Conservation (phyloP, 2,329 filamentous ascomycete genomes). For the Exophiala phaeomuriformis region DNA sequence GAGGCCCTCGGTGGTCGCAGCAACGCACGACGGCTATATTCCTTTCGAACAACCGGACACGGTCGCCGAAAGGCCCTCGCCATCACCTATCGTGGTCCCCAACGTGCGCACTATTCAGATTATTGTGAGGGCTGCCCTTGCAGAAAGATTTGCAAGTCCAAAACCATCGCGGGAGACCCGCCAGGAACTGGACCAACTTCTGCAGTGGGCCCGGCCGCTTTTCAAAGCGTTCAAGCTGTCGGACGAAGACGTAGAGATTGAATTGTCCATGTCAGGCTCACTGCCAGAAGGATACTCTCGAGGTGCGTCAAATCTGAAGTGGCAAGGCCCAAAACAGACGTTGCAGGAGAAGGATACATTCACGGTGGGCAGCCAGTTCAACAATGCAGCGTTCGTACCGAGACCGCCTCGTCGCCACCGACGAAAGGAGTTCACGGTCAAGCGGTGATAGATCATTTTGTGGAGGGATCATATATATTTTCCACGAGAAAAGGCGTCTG, state of each 20-base stretch:
- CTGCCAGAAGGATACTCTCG: neutral
- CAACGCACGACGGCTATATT: neutral
- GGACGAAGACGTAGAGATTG: constrained; percentile 12
- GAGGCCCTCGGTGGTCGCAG: neutral
- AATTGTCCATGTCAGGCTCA: constrained; percentile 6
- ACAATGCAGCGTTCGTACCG: neutral
- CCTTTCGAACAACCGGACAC: neutral
- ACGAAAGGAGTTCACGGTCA: neutral
- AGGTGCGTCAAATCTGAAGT: neutral
- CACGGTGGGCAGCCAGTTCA: neutral
- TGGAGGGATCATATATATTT: too few relatives aligned
- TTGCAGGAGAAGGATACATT: neutral
- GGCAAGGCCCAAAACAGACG: neutral
- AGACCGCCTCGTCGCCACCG: neutral
- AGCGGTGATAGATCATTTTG: neutral
- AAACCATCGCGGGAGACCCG: neutral
- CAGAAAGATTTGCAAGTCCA: constrained; percentile 6
- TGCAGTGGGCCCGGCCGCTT: constrained; percentile 11
- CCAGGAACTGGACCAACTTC: constrained; percentile 10
- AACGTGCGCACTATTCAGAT: constrained; percentile 22
- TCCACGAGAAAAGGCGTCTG: too few relatives aligned
- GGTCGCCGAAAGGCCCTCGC: neutral
- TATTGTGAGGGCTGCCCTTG: constrained; percentile 18
- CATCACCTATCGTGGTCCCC: constrained; percentile 18
- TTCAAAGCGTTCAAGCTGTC: constrained; percentile 8